phyloP scores from a whole-genome alignment of 176 grass and related monocot species.

The Eleusine indica region DNA sequence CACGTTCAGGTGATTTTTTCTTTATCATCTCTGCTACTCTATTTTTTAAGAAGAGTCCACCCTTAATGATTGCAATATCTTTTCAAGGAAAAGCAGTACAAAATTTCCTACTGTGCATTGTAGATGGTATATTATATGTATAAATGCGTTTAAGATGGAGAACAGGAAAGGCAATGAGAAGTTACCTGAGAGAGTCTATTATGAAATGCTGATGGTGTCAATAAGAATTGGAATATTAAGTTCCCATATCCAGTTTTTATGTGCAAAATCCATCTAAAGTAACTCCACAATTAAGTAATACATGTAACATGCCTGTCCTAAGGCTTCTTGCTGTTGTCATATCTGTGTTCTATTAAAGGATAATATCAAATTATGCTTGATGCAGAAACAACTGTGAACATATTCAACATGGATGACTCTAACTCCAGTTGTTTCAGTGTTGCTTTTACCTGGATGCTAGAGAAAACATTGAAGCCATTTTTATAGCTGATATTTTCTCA shows the following conservation, averaged over 20 bases:
- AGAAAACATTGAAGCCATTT: not conserved
- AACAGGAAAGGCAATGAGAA: not conserved
- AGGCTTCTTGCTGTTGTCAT: not conserved
- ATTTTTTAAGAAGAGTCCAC: not conserved
- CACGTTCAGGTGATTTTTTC: conserved; percentile 40
- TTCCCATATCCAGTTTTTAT: not conserved
- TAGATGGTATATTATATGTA: not conserved
- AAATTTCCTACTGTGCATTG: not conserved
- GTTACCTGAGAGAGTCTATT: not conserved
- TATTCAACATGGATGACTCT: not conserved
- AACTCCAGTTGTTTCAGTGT: not conserved
- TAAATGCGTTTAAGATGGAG: not conserved
- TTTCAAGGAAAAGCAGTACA: not conserved
- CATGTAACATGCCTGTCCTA: not conserved
- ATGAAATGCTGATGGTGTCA: not conserved
- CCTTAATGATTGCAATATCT: not conserved
- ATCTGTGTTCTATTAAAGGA: not conserved
- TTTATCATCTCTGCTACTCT: not conserved
- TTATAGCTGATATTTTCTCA: conserved; percentile 6
- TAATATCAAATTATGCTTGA: not conserved
- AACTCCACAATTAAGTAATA: not conserved
- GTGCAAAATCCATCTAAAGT: not conserved
- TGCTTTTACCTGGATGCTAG: not conserved
- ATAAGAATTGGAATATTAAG: not conserved
- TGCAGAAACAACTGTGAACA: not conserved